phyloP scores from a whole-genome alignment of 768 basidiomycete genomes.

The Mycena alexandri region DNA sequence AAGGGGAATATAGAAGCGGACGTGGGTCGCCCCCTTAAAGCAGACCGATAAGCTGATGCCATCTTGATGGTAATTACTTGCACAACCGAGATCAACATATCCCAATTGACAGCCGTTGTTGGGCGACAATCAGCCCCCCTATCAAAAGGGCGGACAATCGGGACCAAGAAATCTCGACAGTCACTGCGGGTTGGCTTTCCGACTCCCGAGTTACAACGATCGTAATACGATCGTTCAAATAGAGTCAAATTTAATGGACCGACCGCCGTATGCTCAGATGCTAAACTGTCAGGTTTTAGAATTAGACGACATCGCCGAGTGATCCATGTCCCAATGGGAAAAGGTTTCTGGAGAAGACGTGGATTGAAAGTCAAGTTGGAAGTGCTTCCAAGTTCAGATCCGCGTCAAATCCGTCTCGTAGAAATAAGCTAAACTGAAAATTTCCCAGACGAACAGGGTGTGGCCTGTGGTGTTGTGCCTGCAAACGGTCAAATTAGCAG shows the following conservation, averaged over 20 bases:
- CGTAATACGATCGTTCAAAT: no score
- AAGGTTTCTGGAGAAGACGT: no score
- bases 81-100: conserved; percentile 16
- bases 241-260: no score
- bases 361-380: no score
- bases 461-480: no score
- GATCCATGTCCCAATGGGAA: conserved; percentile 16
- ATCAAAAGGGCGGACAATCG: conserved; percentile 17
- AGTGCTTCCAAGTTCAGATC: no score
- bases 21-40: conserved; percentile 26
- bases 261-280: conserved; percentile 14
- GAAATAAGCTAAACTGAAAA: no score
- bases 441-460: no score
- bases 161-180: conserved; percentile 3
- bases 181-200: no score
- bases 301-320: conserved; percentile 1
- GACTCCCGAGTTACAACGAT: conserved; percentile 25
- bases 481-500: no score
- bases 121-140: conserved; percentile 33
- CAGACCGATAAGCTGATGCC: conserved; percentile 31
- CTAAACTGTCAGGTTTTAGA: not conserved
- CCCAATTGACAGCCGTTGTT: conserved; percentile 26
- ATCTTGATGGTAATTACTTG: conserved; percentile 23
- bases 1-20: conserved; percentile 15
- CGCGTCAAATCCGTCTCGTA: no score